Base-by-base conservation (phyloP, 1,139 yeast species). In the Taphrina populina region DNA sequence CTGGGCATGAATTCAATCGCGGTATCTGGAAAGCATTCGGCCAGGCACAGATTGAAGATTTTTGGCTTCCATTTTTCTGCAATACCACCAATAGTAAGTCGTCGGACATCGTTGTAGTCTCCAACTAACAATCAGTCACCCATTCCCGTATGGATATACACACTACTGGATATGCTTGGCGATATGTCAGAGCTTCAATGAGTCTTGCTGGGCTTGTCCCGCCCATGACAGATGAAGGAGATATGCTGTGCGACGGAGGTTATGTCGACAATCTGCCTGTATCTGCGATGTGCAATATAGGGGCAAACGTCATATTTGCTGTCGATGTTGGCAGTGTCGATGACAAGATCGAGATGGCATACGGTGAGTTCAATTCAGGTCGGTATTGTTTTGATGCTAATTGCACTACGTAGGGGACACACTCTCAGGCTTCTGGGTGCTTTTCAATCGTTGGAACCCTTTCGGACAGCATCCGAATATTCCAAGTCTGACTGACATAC, bases 301-400 rank as follows among this genome's bases (percentile, higher is more conserved):
- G 98, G 0, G 95, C 95, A 3, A 82, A 83, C 58, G 79, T 84
- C 44, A 83, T 92, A 26, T 81, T 92, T 66, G 97, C 98, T 0
- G 94, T 90, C n/a, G 98, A 92, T 69, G 98, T 92, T 40, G 98
- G 98, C 0, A 85, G 96, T 2, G 84, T 84, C 8, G 97, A 92
- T 67, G 97, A 90, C 64, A 77, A 92, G 51, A 83, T 95, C 0
- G 95, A 95, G 2, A 82, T 87, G 92, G 74, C 77, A 49, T 92
- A 88, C 67, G 98, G 98, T 2, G 20, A 20, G 17, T 13, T 8
- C n/a, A n/a, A n/a, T n/a, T n/a, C n/a, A n/a, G n/a, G 13, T 33
- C 13, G 6, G 36, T 13, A 13, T 10, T 33, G 7, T 7, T 10
- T 10, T 33, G 7, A 33, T 10, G 20, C 24, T 17, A 17, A 10